Percentiles rank a stretch among this genome's conserved stretches.
Evolutionary conservation across 768 basidiomycete genomes (phyloP).

Genomic region (Royoungia palumana): DNA sequence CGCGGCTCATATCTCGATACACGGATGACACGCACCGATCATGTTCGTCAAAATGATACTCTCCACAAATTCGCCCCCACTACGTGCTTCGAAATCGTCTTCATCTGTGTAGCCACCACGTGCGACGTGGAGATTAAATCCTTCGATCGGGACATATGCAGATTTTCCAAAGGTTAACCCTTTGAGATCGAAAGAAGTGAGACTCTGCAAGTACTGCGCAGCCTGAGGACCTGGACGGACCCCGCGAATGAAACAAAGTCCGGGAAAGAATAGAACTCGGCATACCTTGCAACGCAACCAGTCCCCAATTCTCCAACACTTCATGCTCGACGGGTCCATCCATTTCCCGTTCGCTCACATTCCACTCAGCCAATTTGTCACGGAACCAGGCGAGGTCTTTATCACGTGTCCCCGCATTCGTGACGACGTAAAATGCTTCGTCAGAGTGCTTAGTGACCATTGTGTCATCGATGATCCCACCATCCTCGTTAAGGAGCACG

Average conservation of each 20-base stretch:
- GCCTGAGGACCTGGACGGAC: constrained; percentile 67
- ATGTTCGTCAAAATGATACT: constrained; percentile 29
- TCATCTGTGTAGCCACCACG: constrained; percentile 98
- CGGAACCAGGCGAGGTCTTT: constrained; percentile 79
- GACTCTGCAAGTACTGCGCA: constrained; percentile 70
- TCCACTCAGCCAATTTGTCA: constrained; percentile 73
- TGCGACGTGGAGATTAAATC: constrained; percentile 68
- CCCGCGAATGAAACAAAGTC: background rate
- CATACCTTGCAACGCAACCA: constrained; percentile 87
- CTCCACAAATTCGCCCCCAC: constrained; percentile 3
- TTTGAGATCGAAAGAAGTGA: constrained; percentile 72
- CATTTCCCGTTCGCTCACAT: constrained; percentile 46
- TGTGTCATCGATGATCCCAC: constrained; percentile 96
- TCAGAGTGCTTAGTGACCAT: constrained; percentile 83
- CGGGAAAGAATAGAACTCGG: background rate
- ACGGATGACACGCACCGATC: constrained; percentile 59
- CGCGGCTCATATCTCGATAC: background rate
- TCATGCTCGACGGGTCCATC: constrained; percentile 74
- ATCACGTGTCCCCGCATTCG: constrained; percentile 86
- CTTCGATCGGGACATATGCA: constrained; percentile 71
- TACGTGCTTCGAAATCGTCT: constrained; percentile 87
- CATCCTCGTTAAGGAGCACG: constrained; percentile 80
- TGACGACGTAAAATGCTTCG: constrained; percentile 89
- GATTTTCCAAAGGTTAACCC: constrained; percentile 82
- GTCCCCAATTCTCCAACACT: constrained; percentile 78